Conservation (phyloP, 2,329 filamentous ascomycete genomes). For the Grosmannia huntii region DNA sequence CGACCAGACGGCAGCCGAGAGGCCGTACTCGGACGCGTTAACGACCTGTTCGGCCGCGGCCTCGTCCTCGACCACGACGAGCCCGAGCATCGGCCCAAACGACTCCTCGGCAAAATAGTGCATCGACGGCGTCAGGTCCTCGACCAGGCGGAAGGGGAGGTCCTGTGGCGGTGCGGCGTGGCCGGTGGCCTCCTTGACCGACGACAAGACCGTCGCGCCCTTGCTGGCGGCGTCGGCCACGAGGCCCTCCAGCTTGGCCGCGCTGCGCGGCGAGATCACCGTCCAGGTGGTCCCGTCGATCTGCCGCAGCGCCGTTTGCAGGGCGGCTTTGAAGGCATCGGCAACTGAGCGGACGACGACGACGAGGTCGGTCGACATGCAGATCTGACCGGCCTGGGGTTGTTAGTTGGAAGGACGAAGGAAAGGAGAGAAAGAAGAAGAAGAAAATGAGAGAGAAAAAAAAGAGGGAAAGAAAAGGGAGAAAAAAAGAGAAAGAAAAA, state of each 20-base stretch:
- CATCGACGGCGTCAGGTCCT: slow-evolving; percentile 53
- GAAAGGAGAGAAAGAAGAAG: background rate
- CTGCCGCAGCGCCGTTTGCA: slow-evolving; percentile 15
- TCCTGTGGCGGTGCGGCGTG: slow-evolving; percentile 17
- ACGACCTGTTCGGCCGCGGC: slow-evolving; percentile 61
- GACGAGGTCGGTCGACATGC: slow-evolving; percentile 74
- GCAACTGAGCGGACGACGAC: slow-evolving; percentile 38
- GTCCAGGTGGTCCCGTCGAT: slow-evolving; percentile 19
- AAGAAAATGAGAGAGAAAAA: too few relatives aligned
- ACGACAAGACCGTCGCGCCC: slow-evolving; percentile 40
- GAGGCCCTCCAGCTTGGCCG: slow-evolving; percentile 52
- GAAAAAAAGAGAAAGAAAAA: background rate
- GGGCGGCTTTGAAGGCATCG: slow-evolving; percentile 30
- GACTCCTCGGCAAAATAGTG: slow-evolving; percentile 62
- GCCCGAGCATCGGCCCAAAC: slow-evolving; percentile 62
- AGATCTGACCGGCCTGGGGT: slow-evolving; percentile 53
- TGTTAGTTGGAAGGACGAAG: background rate
- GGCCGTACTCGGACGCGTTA: slow-evolving; percentile 72
- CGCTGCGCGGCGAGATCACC: slow-evolving; percentile 39
- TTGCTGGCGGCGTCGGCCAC: slow-evolving; percentile 55
- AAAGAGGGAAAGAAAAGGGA: background rate
- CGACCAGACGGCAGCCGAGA: slow-evolving; percentile 61
- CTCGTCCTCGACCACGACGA: slow-evolving; percentile 52
- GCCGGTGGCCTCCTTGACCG: too few relatives aligned
- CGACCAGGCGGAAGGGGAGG: slow-evolving; percentile 48